Evolutionary conservation across 2,329 filamentous ascomycete genomes (phyloP), one percentile per base, ranked within the genome.

Genomic region (Xylaria sp.): DNA sequence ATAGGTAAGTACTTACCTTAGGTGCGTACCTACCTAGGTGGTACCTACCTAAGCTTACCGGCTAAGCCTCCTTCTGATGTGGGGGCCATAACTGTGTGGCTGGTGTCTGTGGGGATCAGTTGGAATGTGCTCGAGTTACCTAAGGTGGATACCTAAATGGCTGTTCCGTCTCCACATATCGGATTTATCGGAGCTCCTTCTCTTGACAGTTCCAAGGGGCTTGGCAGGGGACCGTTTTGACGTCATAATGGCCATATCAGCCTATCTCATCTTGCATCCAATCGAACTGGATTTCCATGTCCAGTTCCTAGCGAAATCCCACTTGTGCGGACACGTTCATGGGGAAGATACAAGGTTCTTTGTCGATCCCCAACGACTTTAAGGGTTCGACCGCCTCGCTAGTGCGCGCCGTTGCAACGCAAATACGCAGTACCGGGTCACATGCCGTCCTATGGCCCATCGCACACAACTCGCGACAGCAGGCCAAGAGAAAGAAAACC

Each of bases 171-270:
- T 39, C 58, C 58, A 57, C 64, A 10, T 10, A 48, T 57, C 58
- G 52, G 62, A 69, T 57, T 58, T 69, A 65, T 65, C 58, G 63
- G 62, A 13, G 28, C 25, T 20, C 61, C 39, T n/a, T 20, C 13
- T 13, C 57, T 50, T 50, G 41, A 34, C 61, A 46, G 44, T 23
- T 37, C 44, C 37, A 15, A 20, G 23, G 12, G n/a, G 46, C 69
- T 71, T 71, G 66, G 70, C 70, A 71, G 66, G 70, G 70, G 70
- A 65, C 64, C 60, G 28, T 44, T 39, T 39, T 71, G 70, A 71
- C 60, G 64, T 71, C 70, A 71, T 65, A 25, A 57, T 60, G 50
- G 63, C 18, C 63, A 58, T 64, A 65, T 58, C 64, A 25, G 58
- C 54, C 50, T 50, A 56, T 65, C 37, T 51, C 54, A 66, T 69